phyloP scores from a whole-genome alignment of 208 protist species.

The Leptomonas seymouri region DNA sequence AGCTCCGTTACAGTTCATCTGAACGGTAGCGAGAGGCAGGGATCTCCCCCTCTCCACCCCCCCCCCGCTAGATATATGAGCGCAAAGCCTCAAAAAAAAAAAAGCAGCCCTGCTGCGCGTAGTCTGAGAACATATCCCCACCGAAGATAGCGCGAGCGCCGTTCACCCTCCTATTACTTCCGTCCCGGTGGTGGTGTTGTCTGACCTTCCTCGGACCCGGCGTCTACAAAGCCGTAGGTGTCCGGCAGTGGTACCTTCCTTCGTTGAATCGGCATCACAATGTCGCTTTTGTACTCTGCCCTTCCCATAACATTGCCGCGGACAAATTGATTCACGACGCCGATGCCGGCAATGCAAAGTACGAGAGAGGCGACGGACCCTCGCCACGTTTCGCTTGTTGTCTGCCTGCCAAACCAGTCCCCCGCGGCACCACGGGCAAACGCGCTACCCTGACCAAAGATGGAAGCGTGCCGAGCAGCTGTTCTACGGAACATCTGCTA shows the following conservation, averaged over 20 bases:
- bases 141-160: too few relatives aligned
- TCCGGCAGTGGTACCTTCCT: slow-evolving; percentile 29
- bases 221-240: slow-evolving; percentile 73
- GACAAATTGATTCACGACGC: slow-evolving; percentile 63
- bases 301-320: slow-evolving; percentile 73
- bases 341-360: slow-evolving; percentile 55
- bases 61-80: too few relatives aligned
- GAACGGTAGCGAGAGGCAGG: too few relatives aligned
- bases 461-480: slow-evolving; percentile 3
- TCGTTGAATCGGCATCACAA: slow-evolving; percentile 32
- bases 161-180: background rate
- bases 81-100: too few relatives aligned
- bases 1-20: too few relatives aligned
- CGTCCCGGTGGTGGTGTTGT: background rate
- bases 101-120: background rate
- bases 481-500: background rate
- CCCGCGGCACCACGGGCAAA: slow-evolving; percentile 40
- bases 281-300: slow-evolving; percentile 51
- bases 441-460: slow-evolving; percentile 13
- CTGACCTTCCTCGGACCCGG: slow-evolving; percentile 19
- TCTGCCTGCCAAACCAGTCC: slow-evolving; percentile 62
- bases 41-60: too few relatives aligned
- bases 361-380: slow-evolving; percentile 44
- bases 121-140: too few relatives aligned
- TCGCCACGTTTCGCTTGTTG: slow-evolving; percentile 27